phyloP scores from a whole-genome alignment of 208 protist species.

The Leishmania martiniquensis region DNA sequence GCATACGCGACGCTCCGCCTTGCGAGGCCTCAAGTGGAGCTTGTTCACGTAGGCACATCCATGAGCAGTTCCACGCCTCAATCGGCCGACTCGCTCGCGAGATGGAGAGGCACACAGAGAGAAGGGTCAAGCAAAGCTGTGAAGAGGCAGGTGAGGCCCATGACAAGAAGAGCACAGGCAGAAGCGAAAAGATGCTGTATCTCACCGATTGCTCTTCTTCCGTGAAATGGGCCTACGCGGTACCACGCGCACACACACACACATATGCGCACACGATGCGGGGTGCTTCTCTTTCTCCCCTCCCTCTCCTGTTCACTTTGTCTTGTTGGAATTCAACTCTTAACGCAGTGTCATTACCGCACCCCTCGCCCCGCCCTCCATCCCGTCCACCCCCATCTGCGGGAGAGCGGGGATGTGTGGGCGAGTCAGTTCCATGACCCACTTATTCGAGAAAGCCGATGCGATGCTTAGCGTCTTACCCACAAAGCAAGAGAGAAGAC shows the following conservation, averaged over 20 bases:
- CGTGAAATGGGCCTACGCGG: neutral
- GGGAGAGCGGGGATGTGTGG: neutral
- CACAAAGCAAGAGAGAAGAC: neutral
- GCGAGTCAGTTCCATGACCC: neutral
- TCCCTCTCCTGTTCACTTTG: neutral
- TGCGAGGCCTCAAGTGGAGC: neutral
- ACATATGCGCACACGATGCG: neutral
- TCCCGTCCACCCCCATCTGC: no score
- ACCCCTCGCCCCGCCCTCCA: neutral
- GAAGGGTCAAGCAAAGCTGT: neutral
- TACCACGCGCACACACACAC: neutral
- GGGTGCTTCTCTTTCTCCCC: neutral
- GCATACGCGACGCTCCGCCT: neutral
- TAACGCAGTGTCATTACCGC: neutral
- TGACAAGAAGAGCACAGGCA: neutral
- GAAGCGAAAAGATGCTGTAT: neutral
- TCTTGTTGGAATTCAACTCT: neutral
- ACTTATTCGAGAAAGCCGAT: slow-evolving; percentile 2
- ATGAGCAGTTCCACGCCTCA: neutral
- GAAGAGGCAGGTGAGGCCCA: neutral
- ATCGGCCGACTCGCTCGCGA: neutral
- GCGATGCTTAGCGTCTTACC: neutral
- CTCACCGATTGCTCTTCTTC: neutral
- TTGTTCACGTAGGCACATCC: neutral
- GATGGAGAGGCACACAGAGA: neutral